Base-by-base conservation (phyloP, 2,329 filamentous ascomycete species). In the Pyricularia grisea region DNA sequence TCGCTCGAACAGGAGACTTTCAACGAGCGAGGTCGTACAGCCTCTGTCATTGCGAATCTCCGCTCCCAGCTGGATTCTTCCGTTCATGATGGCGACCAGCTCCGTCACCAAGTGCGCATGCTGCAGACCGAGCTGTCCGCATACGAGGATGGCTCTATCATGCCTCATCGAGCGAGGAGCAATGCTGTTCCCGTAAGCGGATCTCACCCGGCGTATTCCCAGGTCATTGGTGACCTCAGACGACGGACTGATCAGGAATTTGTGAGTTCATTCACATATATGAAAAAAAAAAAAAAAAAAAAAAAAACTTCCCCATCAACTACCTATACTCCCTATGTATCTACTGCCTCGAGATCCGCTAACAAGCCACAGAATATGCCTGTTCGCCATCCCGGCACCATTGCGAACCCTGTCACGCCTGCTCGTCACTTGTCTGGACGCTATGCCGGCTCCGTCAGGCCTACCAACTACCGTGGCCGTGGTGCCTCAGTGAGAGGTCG, bases 11-110 rank as follows among this genome's bases (percentile, higher is more conserved):
- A 71, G 25, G 60, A 65, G 0, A 10, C 69, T 0, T 72, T 67
- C 27, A 70, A 69, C 1, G 72, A 74, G 67, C 69, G 69, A 10
- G 27, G 58, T 17, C 58, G 25, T 12, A 61, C 58, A 28, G 5
- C 6, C 69, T 72, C 55, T 68, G 71, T 0, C 68, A 70, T 17
- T 67, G 70, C 2, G 65, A 71, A 69, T 7, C 63, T 72, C 4
- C 71, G 70, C 25, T 71, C 72, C 12, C 70, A 73, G 67, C 65
- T 67, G 0, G 67, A 71, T 9, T 20, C 70, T 2, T 68, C 70
- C 9, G 20, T 12, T 0, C 69, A 71, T 42, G 72, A 74, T 33
- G 36, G 70, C 2, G 61, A 68, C n/a, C 68, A 71, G 36, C 68
- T 74, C 1, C 70, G 70, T 0, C 23, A 27, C 11, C 64, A 65